Evolutionary conservation across 2,329 filamentous ascomycete genomes (phyloP).

Genomic region (Monascus ruber): DNA sequence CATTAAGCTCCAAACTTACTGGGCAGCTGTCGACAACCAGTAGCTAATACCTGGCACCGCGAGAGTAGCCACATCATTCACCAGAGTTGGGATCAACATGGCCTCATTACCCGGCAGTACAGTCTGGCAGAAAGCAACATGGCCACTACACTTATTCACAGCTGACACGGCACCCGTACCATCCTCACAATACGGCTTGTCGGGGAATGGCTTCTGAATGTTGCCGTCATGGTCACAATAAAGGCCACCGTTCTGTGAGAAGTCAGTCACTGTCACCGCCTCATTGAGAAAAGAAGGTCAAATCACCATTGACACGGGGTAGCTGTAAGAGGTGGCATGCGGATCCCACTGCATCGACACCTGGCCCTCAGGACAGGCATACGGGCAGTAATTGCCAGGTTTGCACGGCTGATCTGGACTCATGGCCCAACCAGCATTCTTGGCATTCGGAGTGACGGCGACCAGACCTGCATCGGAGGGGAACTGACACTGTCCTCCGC

Average conservation of each 20-base stretch:
- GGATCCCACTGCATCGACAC: conserved; percentile 73
- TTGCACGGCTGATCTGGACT: conserved; percentile 61
- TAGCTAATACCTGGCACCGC: conserved; percentile 61
- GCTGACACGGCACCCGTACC: conserved; percentile 55
- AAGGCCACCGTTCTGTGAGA: conserved; percentile 56
- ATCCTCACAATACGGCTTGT: conserved; percentile 57
- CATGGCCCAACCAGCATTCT: conserved; percentile 70
- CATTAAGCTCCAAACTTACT: conserved; percentile 42
- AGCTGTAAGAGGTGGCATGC: conserved; percentile 52
- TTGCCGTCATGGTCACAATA: conserved; percentile 58
- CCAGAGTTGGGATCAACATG: conserved; percentile 70
- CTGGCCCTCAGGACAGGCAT: conserved; percentile 64
- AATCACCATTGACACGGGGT: conserved; percentile 61
- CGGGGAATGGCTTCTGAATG: conserved; percentile 57
- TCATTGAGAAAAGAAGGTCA: neutral
- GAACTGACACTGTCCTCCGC: conserved; percentile 50
- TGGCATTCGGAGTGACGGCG: conserved; percentile 49
- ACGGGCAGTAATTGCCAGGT: conserved; percentile 60
- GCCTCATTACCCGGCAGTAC: conserved; percentile 68
- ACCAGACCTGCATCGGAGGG: conserved; percentile 57
- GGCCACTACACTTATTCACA: conserved; percentile 52
- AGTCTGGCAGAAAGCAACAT: conserved; percentile 67
- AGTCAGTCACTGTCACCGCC: conserved; percentile 3
- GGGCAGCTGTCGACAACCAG: conserved; percentile 62
- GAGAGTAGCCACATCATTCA: conserved; percentile 45